phyloP scores from a whole-genome alignment of 345 rosid species.

The Brassica rapa region DNA sequence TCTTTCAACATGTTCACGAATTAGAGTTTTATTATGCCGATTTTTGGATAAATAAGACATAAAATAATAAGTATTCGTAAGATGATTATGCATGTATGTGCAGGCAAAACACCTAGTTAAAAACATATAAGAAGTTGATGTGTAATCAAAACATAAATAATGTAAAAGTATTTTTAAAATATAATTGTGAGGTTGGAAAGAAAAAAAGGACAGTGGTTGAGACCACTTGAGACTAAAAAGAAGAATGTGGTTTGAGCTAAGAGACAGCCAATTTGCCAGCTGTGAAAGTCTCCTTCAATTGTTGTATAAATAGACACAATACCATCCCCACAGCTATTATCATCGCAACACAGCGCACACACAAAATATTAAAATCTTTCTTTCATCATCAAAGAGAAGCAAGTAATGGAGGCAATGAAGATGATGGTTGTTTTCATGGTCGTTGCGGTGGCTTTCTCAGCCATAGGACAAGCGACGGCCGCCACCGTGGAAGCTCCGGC shows the following conservation, averaged over 20 bases:
- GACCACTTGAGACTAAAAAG: conserved; percentile 27
- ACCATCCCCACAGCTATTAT: conserved; percentile 32
- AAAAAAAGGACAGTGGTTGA: conserved; percentile 41
- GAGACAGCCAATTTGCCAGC: conserved; percentile 31
- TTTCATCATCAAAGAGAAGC: conserved; percentile 25
- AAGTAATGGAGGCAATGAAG: conserved; percentile 42
- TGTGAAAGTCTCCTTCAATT: conserved; percentile 27
- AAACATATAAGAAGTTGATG: neutral
- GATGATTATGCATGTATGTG: too few species aligned
- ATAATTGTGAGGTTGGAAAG: conserved; percentile 35
- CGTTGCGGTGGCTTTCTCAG: conserved; percentile 36
- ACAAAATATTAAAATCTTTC: neutral
- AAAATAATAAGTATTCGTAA: too few species aligned
- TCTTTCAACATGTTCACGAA: too few species aligned
- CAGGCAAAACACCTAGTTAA: too few species aligned
- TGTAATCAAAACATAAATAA: neutral
- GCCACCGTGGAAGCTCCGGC: conserved; percentile 43
- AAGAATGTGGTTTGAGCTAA: conserved; percentile 25
- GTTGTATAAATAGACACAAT: conserved; percentile 30
- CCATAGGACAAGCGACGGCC: conserved; percentile 17
- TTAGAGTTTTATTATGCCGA: too few species aligned
- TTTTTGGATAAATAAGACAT: too few species aligned
- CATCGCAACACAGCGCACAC: conserved; percentile 11
- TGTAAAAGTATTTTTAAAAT: neutral
- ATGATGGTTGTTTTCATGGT: conserved; percentile 33